A percentile compares a stretch with the other conserved stretches of the same genome.
These are phyloP conservation scores for Suillus americanus DNA, from an alignment of 768 basidiomycete species.

Conservation along the genomic window DNA sequence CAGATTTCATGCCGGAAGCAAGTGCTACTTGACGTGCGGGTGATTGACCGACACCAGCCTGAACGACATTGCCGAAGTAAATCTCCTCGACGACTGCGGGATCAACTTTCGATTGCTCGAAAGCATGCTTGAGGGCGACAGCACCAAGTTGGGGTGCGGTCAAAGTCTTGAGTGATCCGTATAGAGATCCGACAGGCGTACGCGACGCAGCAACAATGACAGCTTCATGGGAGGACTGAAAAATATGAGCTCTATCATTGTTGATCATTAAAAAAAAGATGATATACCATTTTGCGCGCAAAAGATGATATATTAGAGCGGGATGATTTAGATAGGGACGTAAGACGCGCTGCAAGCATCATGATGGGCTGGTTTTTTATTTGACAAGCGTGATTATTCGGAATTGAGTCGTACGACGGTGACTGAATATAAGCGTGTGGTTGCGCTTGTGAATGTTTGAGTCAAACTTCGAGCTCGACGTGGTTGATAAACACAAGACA, in stretches of 20 bases:
- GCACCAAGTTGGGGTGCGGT: slow-evolving; percentile 91
- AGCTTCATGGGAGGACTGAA: slow-evolving; percentile 63
- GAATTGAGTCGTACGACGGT: slow-evolving; percentile 3
- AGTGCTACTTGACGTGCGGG: slow-evolving; percentile 99
- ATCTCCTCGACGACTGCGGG: slow-evolving; percentile 89
- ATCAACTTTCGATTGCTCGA: slow-evolving; percentile 76
- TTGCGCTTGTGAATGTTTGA: background rate
- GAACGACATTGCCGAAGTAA: slow-evolving; percentile 97
- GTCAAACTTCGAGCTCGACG: slow-evolving; percentile 5
- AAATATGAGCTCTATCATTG: background rate
- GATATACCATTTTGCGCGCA: slow-evolving; percentile 52
- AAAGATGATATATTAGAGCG: slow-evolving; percentile 35
- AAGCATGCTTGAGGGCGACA: slow-evolving; percentile 87
- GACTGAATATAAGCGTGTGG: background rate
- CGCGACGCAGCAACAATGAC: slow-evolving; percentile 93
- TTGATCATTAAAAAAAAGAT: slow-evolving; percentile 13
- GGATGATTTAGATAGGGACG: slow-evolving; percentile 38
- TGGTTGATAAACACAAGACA: background rate
- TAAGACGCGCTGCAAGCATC: slow-evolving; percentile 48
- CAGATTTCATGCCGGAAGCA: slow-evolving; percentile 74
- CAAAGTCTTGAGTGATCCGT: slow-evolving; percentile 84
- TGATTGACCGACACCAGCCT: slow-evolving; percentile 95
- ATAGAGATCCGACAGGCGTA: slow-evolving; percentile 92
- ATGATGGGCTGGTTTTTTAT: slow-evolving; percentile 25
- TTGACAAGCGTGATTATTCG: slow-evolving; percentile 10